Evolutionary conservation across 2,329 filamentous ascomycete species (phyloP).

Genomic region (Allantophomopsis cytisporea): DNA sequence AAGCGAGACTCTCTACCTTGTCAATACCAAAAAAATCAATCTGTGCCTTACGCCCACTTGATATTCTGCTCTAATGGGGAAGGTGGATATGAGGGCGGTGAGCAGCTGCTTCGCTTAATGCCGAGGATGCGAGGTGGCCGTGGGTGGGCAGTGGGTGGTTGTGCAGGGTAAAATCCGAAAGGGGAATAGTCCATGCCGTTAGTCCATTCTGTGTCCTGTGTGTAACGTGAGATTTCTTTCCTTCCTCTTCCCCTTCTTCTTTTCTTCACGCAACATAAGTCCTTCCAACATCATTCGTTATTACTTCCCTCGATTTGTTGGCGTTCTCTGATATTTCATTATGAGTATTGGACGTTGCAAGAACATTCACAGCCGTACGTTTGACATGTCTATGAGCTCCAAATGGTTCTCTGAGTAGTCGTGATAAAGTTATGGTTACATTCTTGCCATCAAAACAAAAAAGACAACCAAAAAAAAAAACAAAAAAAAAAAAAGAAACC

Average conservation of each 20-base stretch:
- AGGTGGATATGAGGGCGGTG: neutral
- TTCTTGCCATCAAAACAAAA: too few species aligned
- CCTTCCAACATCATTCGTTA: conserved; percentile 15
- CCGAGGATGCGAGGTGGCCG: too few species aligned
- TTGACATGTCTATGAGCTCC: conserved; percentile 9
- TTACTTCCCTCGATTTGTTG: conserved; percentile 13
- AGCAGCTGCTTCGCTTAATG: neutral
- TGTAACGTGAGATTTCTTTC: neutral
- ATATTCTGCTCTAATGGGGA: neutral
- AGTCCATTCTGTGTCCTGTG: too few species aligned
- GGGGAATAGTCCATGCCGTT: too few species aligned
- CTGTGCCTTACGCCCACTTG: neutral
- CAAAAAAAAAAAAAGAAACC: too few species aligned
- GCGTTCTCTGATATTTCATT: conserved; percentile 9
- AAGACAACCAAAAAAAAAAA: too few species aligned
- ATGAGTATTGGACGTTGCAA: conserved; percentile 16
- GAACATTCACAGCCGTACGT: conserved; percentile 18
- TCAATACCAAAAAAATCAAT: neutral
- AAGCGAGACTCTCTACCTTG: too few species aligned
- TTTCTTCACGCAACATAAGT: conserved; percentile 13
- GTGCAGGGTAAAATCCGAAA: too few species aligned
- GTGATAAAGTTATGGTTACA: too few species aligned
- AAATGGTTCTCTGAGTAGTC: too few species aligned
- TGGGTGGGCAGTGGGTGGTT: too few species aligned
- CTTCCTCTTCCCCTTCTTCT: conserved; percentile 2